Conservation (phyloP, 1,284 basidiomycete species). For the Psilocybe mexicana region DNA sequence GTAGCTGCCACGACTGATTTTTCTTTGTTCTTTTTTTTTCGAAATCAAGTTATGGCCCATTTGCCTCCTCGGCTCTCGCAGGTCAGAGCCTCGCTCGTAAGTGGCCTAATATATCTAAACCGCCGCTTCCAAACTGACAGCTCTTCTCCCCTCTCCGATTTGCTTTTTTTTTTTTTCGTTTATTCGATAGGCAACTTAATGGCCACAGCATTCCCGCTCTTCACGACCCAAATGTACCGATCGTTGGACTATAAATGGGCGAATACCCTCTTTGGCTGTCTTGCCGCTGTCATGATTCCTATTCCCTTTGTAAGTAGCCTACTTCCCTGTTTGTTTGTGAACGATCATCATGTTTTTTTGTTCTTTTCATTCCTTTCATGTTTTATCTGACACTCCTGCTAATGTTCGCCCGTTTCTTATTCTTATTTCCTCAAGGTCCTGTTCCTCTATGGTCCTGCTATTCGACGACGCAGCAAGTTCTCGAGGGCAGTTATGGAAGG, state of each 20-base stretch:
- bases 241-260: constrained; percentile 69
- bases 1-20: not conserved
- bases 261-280: constrained; percentile 66
- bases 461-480: constrained; percentile 63
- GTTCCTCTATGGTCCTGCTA: constrained; percentile 61
- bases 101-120: constrained; percentile 22
- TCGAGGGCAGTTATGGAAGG: constrained; percentile 44
- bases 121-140: not conserved
- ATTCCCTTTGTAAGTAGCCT: constrained; percentile 60
- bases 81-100: constrained; percentile 73
- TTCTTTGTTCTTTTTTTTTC: not conserved
- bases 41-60: constrained; percentile 60
- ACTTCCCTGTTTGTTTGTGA: not conserved
- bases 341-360: too few species aligned
- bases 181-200: constrained; percentile 52
- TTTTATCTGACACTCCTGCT: constrained; percentile 10
- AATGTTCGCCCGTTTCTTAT: not conserved
- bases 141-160: too few species aligned
- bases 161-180: not conserved
- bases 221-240: constrained; percentile 63
- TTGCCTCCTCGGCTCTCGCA: constrained; percentile 76
- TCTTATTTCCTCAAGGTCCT: constrained; percentile 42
- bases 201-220: constrained; percentile 63
- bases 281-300: constrained; percentile 62
- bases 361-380: not conserved